phyloP scores from a whole-genome alignment of 768 basidiomycete genomes.

The Mycena capillaripes region DNA sequence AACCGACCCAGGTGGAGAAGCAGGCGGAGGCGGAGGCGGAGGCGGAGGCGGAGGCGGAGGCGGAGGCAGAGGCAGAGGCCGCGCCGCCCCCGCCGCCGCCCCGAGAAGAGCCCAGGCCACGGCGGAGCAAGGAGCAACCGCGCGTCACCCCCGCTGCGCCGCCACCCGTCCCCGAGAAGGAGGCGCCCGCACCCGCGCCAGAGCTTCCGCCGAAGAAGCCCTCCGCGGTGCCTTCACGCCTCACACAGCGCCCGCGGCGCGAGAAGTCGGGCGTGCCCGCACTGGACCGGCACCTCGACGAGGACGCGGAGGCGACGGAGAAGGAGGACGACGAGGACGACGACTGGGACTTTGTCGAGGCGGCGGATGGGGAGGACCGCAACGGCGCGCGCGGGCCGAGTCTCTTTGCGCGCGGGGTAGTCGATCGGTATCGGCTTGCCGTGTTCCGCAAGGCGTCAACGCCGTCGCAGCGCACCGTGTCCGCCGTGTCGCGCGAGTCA shows the following conservation, averaged over 20 bases:
- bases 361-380: constrained; percentile 83
- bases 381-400: constrained; percentile 86
- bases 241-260: constrained; percentile 60
- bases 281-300: constrained; percentile 80
- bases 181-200: constrained; percentile 30
- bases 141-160: constrained; percentile 36
- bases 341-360: constrained; percentile 94
- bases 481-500: constrained; percentile 64
- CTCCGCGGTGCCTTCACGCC: constrained; percentile 35
- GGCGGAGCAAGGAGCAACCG: constrained; percentile 49
- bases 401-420: constrained; percentile 91
- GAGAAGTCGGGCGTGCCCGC: constrained; percentile 90
- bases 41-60: too few species aligned
- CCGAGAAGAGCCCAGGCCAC: too few species aligned
- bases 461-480: constrained; percentile 68
- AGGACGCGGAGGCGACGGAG: constrained; percentile 61
- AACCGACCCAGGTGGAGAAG: neutral
- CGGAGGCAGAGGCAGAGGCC: too few species aligned
- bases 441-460: constrained; percentile 90
- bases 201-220: constrained; percentile 39
- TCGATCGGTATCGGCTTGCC: constrained; percentile 87
- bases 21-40: too few species aligned
- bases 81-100: too few species aligned
- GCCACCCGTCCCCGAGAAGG: constrained; percentile 47
- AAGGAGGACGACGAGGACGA: constrained; percentile 78